These are phyloP conservation scores for Macrolepiota dolichaula DNA, from an alignment of 768 basidiomycete genomes.

Conservation along the genomic window DNA sequence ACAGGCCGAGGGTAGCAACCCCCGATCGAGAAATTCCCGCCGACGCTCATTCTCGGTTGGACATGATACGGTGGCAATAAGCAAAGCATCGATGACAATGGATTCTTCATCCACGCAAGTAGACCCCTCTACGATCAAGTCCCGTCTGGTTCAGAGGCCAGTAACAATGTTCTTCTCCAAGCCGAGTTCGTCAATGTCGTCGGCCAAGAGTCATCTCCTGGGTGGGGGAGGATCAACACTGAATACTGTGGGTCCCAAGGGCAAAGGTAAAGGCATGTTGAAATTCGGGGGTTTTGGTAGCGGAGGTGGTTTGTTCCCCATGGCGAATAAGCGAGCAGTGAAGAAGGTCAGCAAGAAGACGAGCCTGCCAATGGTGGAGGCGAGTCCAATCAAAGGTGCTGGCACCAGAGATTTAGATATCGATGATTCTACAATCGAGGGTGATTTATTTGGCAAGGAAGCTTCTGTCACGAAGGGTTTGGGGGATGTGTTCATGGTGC, in stretches of 20 bases:
- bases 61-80: conserved; percentile 6
- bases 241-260: conserved; percentile 12
- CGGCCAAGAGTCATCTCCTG: conserved; percentile 1
- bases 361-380: conserved; percentile 42
- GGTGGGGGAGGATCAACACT: not conserved
- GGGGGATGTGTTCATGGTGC: conserved; percentile 17
- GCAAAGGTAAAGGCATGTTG: conserved; percentile 21
- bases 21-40: conserved; percentile 9
- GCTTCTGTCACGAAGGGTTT: conserved; percentile 5
- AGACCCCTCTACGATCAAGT: conserved; percentile 13
- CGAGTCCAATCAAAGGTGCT: conserved; percentile 46
- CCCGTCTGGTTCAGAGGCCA: conserved; percentile 24
- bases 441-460: not conserved
- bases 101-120: conserved; percentile 6
- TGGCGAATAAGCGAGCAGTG: conserved; percentile 17
- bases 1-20: not conserved
- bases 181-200: conserved; percentile 6
- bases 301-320: conserved; percentile 7
- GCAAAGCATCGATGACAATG: conserved; percentile 1
- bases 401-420: conserved; percentile 19
- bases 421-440: conserved; percentile 10
- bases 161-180: conserved; percentile 23
- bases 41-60: conserved; percentile 23
- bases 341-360: conserved; percentile 45
- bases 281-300: conserved; percentile 25